phyloP scores from a whole-genome alignment of 345 rosid genomes.

The Melastoma malabathricum region DNA sequence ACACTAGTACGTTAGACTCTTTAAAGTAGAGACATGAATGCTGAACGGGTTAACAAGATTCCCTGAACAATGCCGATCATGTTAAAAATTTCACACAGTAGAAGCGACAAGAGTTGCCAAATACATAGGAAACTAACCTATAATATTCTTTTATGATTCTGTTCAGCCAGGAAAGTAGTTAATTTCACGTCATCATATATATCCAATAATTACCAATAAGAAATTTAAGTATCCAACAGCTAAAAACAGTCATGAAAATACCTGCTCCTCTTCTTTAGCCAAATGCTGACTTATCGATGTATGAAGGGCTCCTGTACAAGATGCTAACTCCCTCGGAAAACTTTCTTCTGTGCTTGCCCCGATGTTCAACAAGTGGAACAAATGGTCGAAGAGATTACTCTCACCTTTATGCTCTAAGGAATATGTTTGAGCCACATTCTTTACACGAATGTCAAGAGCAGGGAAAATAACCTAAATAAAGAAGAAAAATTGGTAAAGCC shows the following conservation, averaged over 20 bases:
- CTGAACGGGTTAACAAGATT: too few relatives aligned
- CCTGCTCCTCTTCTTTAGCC: slow-evolving; percentile 73
- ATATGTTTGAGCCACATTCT: slow-evolving; percentile 49
- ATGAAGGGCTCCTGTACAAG: slow-evolving; percentile 47
- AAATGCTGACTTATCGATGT: slow-evolving; percentile 56
- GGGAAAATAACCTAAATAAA: slow-evolving; percentile 51
- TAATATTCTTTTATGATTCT: too few relatives aligned
- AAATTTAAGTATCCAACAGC: too few relatives aligned
- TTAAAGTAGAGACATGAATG: too few relatives aligned
- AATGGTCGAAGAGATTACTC: slow-evolving; percentile 43
- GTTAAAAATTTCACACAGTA: too few relatives aligned
- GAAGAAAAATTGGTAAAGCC: neutral
- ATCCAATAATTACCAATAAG: too few relatives aligned
- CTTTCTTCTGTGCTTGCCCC: slow-evolving; percentile 29
- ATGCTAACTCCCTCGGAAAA: slow-evolving; percentile 49
- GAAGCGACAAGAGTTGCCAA: too few relatives aligned
- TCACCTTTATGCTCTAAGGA: slow-evolving; percentile 53
- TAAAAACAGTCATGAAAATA: slow-evolving; percentile 6
- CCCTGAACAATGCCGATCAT: too few relatives aligned
- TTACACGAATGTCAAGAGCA: slow-evolving; percentile 52
- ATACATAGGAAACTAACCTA: too few relatives aligned
- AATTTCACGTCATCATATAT: too few relatives aligned
- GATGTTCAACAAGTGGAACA: slow-evolving; percentile 37
- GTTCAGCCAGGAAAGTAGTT: too few relatives aligned
- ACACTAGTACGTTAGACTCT: too few relatives aligned